Evolutionary conservation across 148 eudicot species (phyloP).

Genomic region (Vaccinium corymbosum): DNA sequence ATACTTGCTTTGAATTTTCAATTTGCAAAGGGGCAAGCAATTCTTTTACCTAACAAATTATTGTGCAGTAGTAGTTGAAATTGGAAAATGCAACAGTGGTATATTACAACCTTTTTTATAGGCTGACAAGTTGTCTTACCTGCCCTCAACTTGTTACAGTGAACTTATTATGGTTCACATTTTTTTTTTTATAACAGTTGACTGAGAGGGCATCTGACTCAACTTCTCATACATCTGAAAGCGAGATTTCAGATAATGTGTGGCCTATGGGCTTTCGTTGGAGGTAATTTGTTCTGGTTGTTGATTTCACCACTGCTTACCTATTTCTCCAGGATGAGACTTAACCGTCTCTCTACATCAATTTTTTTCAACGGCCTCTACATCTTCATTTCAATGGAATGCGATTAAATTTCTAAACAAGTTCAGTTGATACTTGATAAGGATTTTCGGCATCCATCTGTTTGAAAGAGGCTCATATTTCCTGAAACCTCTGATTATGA

Average conservation of each 20-base stretch:
- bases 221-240: constrained; percentile 67
- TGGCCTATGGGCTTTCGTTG: constrained; percentile 37
- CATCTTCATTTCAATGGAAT: neutral
- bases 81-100: neutral
- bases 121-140: neutral
- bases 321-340: neutral
- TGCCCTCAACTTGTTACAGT: neutral
- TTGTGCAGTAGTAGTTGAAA: neutral
- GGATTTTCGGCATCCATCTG: neutral
- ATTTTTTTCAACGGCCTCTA: too few relatives aligned
- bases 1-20: constrained; percentile 1
- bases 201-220: constrained; percentile 61
- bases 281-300: constrained; percentile 47
- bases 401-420: neutral
- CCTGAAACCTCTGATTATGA: neutral
- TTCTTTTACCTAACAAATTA: neutral
- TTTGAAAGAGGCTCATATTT: neutral
- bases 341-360: neutral
- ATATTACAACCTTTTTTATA: neutral
- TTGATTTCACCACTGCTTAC: neutral
- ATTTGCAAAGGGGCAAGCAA: neutral
- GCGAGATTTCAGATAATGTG: constrained; percentile 43
- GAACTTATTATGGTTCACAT: constrained; percentile 21
- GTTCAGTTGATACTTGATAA: neutral
- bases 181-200: constrained; percentile 39